Evolutionary conservation across 140 eudicot genomes (phyloP), one percentile per base, ranked within the genome.

Genomic region (Cichorium intybus): DNA sequence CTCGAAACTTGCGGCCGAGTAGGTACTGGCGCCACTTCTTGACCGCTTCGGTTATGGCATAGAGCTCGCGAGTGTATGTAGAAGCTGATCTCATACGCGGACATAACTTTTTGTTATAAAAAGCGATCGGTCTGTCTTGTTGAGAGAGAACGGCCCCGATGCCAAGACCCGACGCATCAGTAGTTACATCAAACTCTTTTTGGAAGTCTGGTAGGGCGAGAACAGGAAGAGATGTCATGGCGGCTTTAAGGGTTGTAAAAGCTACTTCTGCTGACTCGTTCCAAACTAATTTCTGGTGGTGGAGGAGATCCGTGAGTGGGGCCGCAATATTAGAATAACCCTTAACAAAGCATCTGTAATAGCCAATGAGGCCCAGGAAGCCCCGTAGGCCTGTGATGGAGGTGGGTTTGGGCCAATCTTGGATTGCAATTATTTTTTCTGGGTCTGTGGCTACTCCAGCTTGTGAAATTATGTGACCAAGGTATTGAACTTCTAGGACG

Each of bases 341-440:
- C 2, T 11, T 24, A 4, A 50, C 48, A 12, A 65, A 65, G 27
- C 70, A n/a, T 2, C 47, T 45, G 26, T 64, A 64, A 28, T 47
- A 64, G 0, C 70, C 70, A 7, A 59, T 64, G 0, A 64, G 28
- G 24, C 70, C 70, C 16, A 47, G 9, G 24, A 64, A 64, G 0
- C n/a, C n/a, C n/a, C n/a, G 58, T 45, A 46, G 6, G 18, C 24
- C 27, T 7, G 24, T 64, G 16, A 63, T 15, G 4, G 69, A 45
- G 3, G 43, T 3, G 12, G 56, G 70, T 1, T 1, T 3, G 3
- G 70, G 60, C 70, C 70, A 64, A 4, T 29, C 14, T 18, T 26
- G 43, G 3, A 49, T 65, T 0, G 59, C 45, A 3, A 3, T 1
- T 0, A 65, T 9, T 20, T 65, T 65, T 5, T 24, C 43, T 16